Percentiles rank a stretch among this genome's conserved stretches.
phyloP scores from a whole-genome alignment of 805 yeast species.

The Yarrowia alimentaria region DNA sequence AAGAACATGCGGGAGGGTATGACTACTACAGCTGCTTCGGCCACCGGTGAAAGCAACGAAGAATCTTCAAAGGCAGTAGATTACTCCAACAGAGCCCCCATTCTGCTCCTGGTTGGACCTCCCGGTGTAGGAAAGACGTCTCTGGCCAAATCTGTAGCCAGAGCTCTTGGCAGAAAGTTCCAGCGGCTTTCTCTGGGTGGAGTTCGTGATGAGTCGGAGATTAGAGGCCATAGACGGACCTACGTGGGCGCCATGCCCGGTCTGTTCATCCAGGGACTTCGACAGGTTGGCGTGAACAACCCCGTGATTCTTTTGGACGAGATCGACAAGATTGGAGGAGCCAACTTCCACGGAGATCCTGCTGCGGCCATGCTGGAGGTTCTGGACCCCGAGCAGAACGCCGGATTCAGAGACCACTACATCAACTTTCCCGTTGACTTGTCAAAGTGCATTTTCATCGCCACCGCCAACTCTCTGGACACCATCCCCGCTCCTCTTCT shows the following conservation, averaged over 20 bases:
- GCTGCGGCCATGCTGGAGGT: conserved; percentile 87
- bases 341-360: conserved; percentile 72
- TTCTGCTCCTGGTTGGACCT: conserved; percentile 79
- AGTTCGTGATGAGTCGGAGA: conserved; percentile 81
- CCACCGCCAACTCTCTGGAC: conserved; percentile 79
- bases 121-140: conserved; percentile 95
- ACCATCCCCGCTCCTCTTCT: conserved; percentile 72
- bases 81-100: conserved; percentile 54
- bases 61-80: conserved; percentile 20
- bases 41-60: background rate
- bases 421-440: conserved; percentile 82
- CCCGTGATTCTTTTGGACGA: conserved; percentile 84
- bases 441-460: conserved; percentile 75
- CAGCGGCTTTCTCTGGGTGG: conserved; percentile 86
- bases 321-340: conserved; percentile 69
- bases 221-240: conserved; percentile 86
- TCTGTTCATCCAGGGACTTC: conserved; percentile 66
- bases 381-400: conserved; percentile 85
- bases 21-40: conserved; percentile 18
- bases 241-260: conserved; percentile 95
- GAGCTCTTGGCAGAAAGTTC: conserved; percentile 67
- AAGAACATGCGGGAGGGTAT: conserved; percentile 37
- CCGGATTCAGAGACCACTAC: conserved; percentile 74
- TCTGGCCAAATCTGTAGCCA: conserved; percentile 76
- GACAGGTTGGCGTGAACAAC: conserved; percentile 73